phyloP scores from a whole-genome alignment of 2,329 filamentous ascomycete species.

The Hymenoscyphus fructigenus region DNA sequence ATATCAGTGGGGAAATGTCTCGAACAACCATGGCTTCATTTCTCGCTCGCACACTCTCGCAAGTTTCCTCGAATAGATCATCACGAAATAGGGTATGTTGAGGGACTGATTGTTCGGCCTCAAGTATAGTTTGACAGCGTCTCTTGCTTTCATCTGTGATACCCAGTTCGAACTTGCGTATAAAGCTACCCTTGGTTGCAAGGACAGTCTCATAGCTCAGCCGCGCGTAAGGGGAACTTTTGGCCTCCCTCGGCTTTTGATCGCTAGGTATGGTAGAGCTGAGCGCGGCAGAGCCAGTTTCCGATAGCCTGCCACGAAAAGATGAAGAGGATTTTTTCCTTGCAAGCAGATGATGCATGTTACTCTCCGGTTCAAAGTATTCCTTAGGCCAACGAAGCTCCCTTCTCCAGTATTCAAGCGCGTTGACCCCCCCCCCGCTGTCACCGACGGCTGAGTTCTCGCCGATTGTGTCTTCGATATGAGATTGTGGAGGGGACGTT shows the following conservation, averaged over 20 bases:
- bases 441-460: constrained; percentile 19
- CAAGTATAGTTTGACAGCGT: constrained; percentile 37
- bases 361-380: constrained; percentile 18
- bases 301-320: constrained; percentile 34
- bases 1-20: no score
- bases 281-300: constrained; percentile 21
- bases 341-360: constrained; percentile 37
- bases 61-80: constrained; percentile 40
- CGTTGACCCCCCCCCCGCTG: constrained; percentile 9
- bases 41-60: no score
- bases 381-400: background rate
- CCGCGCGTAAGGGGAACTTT: constrained; percentile 40
- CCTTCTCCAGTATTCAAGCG: background rate
- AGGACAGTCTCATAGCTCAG: constrained; percentile 41
- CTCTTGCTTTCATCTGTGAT: constrained; percentile 38
- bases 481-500: constrained; percentile 17
- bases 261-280: constrained; percentile 39
- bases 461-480: constrained; percentile 20
- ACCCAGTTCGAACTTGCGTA: constrained; percentile 38
- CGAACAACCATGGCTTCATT: no score
- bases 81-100: constrained; percentile 20
- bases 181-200: constrained; percentile 42
- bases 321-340: constrained; percentile 35
- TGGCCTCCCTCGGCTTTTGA: constrained; percentile 41
- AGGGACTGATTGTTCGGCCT: constrained; percentile 30